phyloP scores from a whole-genome alignment of 306 rosid species.

The Rosa multiflora region DNA sequence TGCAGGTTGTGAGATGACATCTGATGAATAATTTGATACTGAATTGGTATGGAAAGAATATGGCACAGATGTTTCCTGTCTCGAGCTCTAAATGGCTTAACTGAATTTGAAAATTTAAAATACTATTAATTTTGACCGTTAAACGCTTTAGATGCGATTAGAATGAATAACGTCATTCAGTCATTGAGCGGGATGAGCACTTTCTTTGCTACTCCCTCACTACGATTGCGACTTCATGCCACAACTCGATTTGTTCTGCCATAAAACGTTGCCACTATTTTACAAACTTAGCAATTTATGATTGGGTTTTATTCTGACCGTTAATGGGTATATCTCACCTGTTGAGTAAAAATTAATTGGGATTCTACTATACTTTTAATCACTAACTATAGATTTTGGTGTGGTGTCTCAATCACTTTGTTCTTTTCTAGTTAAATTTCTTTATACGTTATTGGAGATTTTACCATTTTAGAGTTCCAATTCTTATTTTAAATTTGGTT shows the following conservation, averaged over 20 bases:
- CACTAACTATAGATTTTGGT: background rate
- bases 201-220: background rate
- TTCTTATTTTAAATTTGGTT: background rate
- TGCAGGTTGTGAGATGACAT: background rate
- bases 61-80: accelerated
- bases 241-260: too few relatives aligned
- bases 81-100: background rate
- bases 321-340: background rate
- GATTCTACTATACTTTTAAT: background rate
- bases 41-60: background rate
- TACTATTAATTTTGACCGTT: too few relatives aligned
- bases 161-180: background rate
- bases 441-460: too few relatives aligned
- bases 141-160: background rate
- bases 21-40: background rate
- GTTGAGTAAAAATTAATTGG: too few relatives aligned
- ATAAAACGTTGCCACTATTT: background rate
- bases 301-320: background rate
- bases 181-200: background rate
- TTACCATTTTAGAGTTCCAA: background rate
- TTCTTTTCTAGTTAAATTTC: background rate
- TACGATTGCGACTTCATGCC: too few relatives aligned
- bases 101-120: too few relatives aligned
- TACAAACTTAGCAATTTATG: background rate
- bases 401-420: background rate